Base-by-base conservation (phyloP, 805 yeast species). In the Pichia pseudocactophila region DNA sequence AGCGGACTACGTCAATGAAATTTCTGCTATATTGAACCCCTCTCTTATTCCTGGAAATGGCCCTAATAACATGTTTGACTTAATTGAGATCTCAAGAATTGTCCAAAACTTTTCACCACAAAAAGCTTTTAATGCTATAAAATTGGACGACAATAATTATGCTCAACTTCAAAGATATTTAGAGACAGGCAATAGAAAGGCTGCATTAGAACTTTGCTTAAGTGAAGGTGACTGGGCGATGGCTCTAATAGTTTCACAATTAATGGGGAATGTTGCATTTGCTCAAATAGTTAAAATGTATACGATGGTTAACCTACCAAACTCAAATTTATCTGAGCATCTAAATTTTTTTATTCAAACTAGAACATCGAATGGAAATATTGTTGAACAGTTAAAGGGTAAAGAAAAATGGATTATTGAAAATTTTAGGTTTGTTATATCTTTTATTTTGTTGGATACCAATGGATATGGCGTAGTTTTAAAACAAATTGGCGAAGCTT, bases 201-300 rank as follows among this genome's bases (percentile, higher is more conserved):
- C 69, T 5, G 96, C 96, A 0, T 61, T 88, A 37, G 66, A 71
- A 19, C 64, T 69, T 42, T 79, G 92, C 1, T 57, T 88, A 16
- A 66, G 71, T 2, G 73, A 75, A 41, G 73, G 76, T 9, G 84
- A 85, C 50, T 89, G 85, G 82, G 78, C 90, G 0, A 67, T 88
- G 59, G 82, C 96, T 0, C 61, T 90, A 42, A 57, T 87, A 26
- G 65, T 89, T 39, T 79, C 94, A 1, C 73, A 80, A 46, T 59
- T 85, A 15, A 63, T 77, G 22, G 82, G 92, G 2, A 73, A 74
- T 17, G 79, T 76, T 3, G 67, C 69, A 31, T 51, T 58, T 33
- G 41, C 50, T 10, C 53, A 57, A 19, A 72, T 81, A 2, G 79
- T 81, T 6, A 68, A 78, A 19, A 34, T 58, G 12, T 62, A 53